Evolutionary conservation across 148 eudicot species (phyloP).

Genomic region (Rhododendron simsii): DNA sequence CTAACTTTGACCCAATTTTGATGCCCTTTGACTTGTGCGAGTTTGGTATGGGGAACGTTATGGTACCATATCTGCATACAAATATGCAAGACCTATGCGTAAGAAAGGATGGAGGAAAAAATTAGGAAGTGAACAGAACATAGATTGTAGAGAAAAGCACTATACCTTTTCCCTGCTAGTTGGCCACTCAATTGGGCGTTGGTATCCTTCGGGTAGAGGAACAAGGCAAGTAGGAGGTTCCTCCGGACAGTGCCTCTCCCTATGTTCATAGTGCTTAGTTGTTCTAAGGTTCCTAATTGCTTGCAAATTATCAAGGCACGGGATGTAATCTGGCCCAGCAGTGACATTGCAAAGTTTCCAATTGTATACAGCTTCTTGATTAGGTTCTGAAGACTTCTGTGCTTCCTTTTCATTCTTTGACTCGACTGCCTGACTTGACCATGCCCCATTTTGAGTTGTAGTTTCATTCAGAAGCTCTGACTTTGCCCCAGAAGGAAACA

Average conservation of each 20-base stretch:
- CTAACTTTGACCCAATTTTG: conserved; percentile 96
- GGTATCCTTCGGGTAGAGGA: conserved; percentile 87
- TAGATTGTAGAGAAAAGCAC: neutral
- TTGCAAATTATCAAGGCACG: conserved; percentile 86
- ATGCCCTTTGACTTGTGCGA: conserved; percentile 78
- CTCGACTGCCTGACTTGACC: conserved; percentile 71
- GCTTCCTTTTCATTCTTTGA: conserved; percentile 70
- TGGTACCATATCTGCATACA: conserved; percentile 79
- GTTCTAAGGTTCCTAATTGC: conserved; percentile 61
- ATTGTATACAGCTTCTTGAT: conserved; percentile 27
- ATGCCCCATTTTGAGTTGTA: conserved; percentile 62
- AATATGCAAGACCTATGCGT: neutral
- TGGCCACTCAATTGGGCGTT: conserved; percentile 75
- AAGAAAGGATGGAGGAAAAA: neutral
- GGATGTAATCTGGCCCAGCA: conserved; percentile 86
- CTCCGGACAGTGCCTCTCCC: conserved; percentile 91
- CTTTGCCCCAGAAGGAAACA: conserved; percentile 73
- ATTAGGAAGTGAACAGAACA: neutral
- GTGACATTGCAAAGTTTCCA: conserved; percentile 77
- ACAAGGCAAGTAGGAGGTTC: conserved; percentile 91
- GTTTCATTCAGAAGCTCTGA: conserved; percentile 77
- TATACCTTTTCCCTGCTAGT: conserved; percentile 82
- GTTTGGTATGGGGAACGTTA: conserved; percentile 89
- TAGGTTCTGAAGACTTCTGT: conserved; percentile 36
- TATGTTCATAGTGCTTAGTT: conserved; percentile 88